These are phyloP conservation scores for Xylaria cubensis DNA, from an alignment of 495 filamentous ascomycete genomes.

Conservation along the genomic window DNA sequence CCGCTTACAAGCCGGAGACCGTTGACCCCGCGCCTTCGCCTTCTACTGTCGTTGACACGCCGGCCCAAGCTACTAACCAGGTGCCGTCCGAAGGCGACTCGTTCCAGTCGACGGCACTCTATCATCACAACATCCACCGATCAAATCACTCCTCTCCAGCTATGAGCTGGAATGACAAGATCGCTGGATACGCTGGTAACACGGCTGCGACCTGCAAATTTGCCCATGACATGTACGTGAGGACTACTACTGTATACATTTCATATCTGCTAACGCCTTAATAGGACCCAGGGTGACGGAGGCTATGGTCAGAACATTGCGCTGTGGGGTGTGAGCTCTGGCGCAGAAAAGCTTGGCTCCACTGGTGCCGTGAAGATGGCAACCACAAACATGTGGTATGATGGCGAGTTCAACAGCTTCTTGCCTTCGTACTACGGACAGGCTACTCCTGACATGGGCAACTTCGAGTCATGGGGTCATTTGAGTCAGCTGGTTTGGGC, in stretches of 20 bases:
- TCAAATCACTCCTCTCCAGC: constrained; percentile 75
- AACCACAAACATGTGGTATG: constrained; percentile 84
- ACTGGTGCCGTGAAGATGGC: constrained; percentile 62
- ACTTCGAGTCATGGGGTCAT: constrained; percentile 80
- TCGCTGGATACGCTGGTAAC: constrained; percentile 65
- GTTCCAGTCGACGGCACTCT: constrained; percentile 59
- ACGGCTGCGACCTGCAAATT: constrained; percentile 68
- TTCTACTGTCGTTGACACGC: constrained; percentile 20
- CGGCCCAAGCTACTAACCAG: constrained; percentile 26
- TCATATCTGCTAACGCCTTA: constrained; percentile 24
- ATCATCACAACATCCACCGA: constrained; percentile 87
- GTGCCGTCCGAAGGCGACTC: constrained; percentile 32
- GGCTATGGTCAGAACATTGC: constrained; percentile 89
- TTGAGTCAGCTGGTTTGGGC: constrained; percentile 93
- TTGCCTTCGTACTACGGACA: constrained; percentile 47
- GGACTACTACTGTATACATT: not conserved
- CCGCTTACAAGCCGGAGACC: not conserved
- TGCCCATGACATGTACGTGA: constrained; percentile 75
- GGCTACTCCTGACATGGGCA: constrained; percentile 57
- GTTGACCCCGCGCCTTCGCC: not conserved
- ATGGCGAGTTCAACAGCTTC: constrained; percentile 67
- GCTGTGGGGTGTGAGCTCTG: constrained; percentile 44
- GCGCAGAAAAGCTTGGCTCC: constrained; percentile 38
- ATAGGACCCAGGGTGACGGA: constrained; percentile 59
- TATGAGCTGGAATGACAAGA: constrained; percentile 66